Conservation (phyloP, 2,329 filamentous ascomycete species). For the Ramichloridium luteum region DNA sequence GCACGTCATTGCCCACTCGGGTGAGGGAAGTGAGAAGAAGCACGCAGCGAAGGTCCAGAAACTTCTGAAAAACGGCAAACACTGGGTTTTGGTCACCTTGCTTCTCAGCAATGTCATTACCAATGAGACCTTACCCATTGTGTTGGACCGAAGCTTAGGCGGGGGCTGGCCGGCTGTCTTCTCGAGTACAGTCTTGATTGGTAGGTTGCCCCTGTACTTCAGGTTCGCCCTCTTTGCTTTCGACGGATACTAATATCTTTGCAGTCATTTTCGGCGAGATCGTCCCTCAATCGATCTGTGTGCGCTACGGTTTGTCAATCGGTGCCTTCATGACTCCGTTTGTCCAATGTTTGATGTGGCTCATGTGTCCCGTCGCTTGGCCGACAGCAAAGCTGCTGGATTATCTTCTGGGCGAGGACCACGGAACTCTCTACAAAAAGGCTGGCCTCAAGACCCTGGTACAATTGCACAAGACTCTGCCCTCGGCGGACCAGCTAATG, state of each 20-base stretch:
- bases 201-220: conserved; percentile 45
- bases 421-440: conserved; percentile 96
- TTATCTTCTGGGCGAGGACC: conserved; percentile 82
- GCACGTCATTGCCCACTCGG: conserved; percentile 80
- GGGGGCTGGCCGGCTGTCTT: conserved; percentile 90
- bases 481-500: conserved; percentile 76
- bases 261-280: conserved; percentile 96
- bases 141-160: conserved; percentile 84
- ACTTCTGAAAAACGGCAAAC: conserved; percentile 77
- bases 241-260: conserved; percentile 10
- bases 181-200: conserved; percentile 85
- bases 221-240: neutral
- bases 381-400: conserved; percentile 93
- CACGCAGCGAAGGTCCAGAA: conserved; percentile 72
- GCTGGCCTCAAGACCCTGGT: conserved; percentile 93
- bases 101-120: conserved; percentile 94
- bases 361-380: conserved; percentile 82
- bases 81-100: conserved; percentile 94
- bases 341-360: conserved; percentile 80
- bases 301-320: conserved; percentile 88
- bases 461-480: conserved; percentile 83
- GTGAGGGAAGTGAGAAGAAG: conserved; percentile 70
- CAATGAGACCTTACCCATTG: conserved; percentile 90
- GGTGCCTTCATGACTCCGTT: conserved; percentile 86
- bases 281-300: conserved; percentile 89